Base-by-base conservation (phyloP, 345 rosid species). In the Mallotus nudiflorus region DNA sequence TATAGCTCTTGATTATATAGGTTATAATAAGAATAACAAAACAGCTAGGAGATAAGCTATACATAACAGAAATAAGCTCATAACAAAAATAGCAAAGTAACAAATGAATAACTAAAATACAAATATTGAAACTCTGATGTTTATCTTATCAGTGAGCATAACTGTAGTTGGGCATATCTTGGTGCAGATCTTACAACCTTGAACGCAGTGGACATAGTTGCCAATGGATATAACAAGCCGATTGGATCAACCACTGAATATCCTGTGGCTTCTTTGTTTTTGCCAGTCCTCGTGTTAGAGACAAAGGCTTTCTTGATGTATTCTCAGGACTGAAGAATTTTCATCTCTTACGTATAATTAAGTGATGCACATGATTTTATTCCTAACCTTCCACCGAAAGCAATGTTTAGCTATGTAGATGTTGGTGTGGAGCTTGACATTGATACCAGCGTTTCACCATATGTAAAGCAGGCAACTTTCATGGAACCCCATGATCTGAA, bases 221-320 rank as follows among this genome's bases (percentile, higher is more conserved):
- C 61, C 45, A 72, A 80, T 48, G 68, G 71, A 0, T 74, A 53
- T 8, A 70, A 74, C 69, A 74, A 73, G 54, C 78, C 82, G 6
- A 28, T 13, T 28, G 42, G 19, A 3, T n/a, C 56, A 2, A 14
- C 9, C 15, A 63, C 44, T 7, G 55, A 35, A 9, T 69, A 40
- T 46, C 44, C 29, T 2, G 72, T 78, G 18, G 67, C 81, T 1
- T 66, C 63, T 50, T 78, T 20, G 72, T 28, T 1, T 73, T 28
- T 35, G 81, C 65, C 0, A 40, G 75, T 8, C 75, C 78, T 4
- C 61, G 70, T 0, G 68, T 78, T 3, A 72, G 81, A 25, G 68
- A 59, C 58, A 4, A 29, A 6, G 59, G 27, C n/a, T 68, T 75
- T 46, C 24, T 2, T 8, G 20, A 45, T 9, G 31, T 69, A 20